phyloP scores from a whole-genome alignment of 2,329 filamentous ascomycete species.

The Cryphonectria naterciae region DNA sequence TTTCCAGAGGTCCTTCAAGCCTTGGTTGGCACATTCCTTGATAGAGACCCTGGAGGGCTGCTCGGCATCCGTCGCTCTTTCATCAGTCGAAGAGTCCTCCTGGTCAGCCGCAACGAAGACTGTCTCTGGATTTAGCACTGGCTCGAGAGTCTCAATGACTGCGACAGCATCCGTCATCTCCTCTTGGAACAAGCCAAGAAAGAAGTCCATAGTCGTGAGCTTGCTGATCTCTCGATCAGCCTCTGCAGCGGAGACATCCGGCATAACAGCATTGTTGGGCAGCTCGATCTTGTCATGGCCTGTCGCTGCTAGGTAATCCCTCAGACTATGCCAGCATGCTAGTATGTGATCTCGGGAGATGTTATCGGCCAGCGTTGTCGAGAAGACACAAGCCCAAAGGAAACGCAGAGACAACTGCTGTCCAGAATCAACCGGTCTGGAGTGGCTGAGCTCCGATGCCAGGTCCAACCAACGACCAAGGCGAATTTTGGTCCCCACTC shows the following conservation, averaged over 20 bases:
- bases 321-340: slow-evolving; percentile 61
- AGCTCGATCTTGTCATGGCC: slow-evolving; percentile 58
- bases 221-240: slow-evolving; percentile 90
- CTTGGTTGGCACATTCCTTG: slow-evolving; percentile 56
- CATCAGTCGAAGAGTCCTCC: slow-evolving; percentile 31
- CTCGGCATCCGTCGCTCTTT: slow-evolving; percentile 25
- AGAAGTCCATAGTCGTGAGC: slow-evolving; percentile 95
- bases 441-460: slow-evolving; percentile 50
- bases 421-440: slow-evolving; percentile 39
- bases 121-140: slow-evolving; percentile 77
- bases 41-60: slow-evolving; percentile 43
- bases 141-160: slow-evolving; percentile 90
- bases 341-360: slow-evolving; percentile 60
- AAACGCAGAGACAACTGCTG: slow-evolving; percentile 55
- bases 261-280: slow-evolving; percentile 86
- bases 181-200: slow-evolving; percentile 84
- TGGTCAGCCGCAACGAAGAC: slow-evolving; percentile 46
- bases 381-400: slow-evolving; percentile 60
- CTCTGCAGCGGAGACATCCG: slow-evolving; percentile 79
- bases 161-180: slow-evolving; percentile 79
- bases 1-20: slow-evolving; percentile 77
- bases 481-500: slow-evolving; percentile 53
- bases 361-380: slow-evolving; percentile 56
- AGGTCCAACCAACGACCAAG: slow-evolving; percentile 57
- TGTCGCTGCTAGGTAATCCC: slow-evolving; percentile 52